Conservation (phyloP, 2,329 filamentous ascomycete species). For the Calycina marina region DNA sequence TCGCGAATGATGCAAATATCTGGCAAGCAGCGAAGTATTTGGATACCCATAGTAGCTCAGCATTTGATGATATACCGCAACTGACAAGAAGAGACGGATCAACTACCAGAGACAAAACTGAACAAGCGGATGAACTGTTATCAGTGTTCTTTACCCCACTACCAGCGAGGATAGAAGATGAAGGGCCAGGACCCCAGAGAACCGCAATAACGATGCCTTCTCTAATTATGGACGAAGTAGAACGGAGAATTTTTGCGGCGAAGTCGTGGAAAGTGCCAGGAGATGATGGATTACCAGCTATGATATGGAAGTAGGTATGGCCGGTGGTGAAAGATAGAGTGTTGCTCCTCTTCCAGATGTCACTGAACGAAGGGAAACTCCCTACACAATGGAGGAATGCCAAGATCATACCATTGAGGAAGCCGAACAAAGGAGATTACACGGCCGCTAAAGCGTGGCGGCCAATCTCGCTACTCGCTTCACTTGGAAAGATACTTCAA, state of each 20-base stretch:
- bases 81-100: constrained; percentile 1
- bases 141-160: constrained; percentile 2
- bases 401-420: constrained; percentile 21
- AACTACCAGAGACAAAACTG: constrained; percentile 1
- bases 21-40: constrained; percentile 6
- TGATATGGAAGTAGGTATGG: constrained; percentile 1
- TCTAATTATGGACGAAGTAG: constrained; percentile 2
- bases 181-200: constrained; percentile 2
- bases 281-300: constrained; percentile 1
- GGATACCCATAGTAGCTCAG: constrained; percentile 2
- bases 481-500: not conserved
- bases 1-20: constrained; percentile 20
- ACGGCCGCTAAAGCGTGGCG: constrained; percentile 13
- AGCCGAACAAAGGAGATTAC: constrained; percentile 18
- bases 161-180: constrained; percentile 1
- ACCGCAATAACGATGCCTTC: constrained; percentile 2
- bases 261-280: constrained; percentile 3
- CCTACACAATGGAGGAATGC: constrained; percentile 14
- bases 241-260: constrained; percentile 1
- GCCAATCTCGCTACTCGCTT: not conserved
- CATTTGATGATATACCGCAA: constrained; percentile 1
- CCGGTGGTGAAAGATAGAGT: not conserved
- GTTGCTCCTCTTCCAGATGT: not conserved
- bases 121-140: constrained; percentile 3
- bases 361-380: constrained; percentile 4